These are phyloP conservation scores for Marchantia polymorpha DNA, from an alignment of 225 moss, liverwort and hornwort species.

Conservation along the genomic window DNA sequence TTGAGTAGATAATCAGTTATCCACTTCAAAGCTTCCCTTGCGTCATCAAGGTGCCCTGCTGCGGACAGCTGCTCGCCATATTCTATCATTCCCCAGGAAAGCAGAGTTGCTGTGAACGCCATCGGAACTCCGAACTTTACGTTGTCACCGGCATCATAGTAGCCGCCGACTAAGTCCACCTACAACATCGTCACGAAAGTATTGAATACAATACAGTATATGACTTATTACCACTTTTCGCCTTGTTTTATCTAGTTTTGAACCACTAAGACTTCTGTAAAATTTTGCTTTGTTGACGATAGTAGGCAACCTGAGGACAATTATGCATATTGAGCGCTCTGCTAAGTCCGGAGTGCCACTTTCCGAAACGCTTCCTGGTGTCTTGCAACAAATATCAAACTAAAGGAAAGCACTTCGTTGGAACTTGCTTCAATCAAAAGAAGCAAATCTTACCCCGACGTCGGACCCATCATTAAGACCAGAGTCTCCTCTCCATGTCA, in stretches of 20 bases:
- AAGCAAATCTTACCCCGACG: conserved; percentile 27
- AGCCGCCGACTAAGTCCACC: conserved; percentile 76
- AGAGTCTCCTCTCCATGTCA: conserved; percentile 45
- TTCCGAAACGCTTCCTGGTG: too few relatives aligned
- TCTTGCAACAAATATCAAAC: too few relatives aligned
- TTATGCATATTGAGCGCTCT: too few relatives aligned
- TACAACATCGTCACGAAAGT: conserved; percentile 16
- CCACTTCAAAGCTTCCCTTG: conserved; percentile 64
- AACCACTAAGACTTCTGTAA: neutral
- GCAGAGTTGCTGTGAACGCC: conserved; percentile 85
- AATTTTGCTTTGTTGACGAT: too few relatives aligned
- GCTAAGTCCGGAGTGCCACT: too few relatives aligned
- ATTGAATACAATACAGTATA: neutral
- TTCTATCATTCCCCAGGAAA: conserved; percentile 85
- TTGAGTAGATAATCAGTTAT: conserved; percentile 82
- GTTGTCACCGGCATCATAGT: conserved; percentile 87
- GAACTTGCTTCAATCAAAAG: too few relatives aligned
- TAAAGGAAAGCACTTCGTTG: neutral
- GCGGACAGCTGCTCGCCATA: conserved; percentile 61
- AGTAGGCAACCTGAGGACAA: too few relatives aligned
- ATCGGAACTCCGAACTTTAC: conserved; percentile 90
- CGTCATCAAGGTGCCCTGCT: conserved; percentile 44
- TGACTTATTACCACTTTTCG: too few relatives aligned
- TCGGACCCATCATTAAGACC: conserved; percentile 41
- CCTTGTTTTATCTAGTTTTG: too few relatives aligned